Percentiles rank a stretch among this genome's conserved stretches.
Conservation (phyloP, 2,329 filamentous ascomycete genomes). For the Cladosporium cucumerinum region DNA sequence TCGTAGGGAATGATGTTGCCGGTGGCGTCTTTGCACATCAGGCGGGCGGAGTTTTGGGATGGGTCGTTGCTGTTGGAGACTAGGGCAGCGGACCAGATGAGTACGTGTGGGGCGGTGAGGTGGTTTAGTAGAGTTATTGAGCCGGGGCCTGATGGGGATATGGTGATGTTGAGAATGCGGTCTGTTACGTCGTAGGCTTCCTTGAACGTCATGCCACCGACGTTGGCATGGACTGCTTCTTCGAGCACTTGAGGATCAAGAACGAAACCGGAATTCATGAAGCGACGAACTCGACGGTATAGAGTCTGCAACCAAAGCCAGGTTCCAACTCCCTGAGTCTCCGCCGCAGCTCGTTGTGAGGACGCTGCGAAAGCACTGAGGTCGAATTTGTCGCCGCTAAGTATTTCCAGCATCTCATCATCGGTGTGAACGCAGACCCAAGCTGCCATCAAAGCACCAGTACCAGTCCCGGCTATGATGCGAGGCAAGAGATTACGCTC, state of each 20-base stretch:
- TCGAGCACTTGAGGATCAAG: constrained; percentile 79
- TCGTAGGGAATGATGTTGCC: constrained; percentile 68
- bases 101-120: constrained; percentile 86
- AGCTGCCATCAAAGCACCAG: constrained; percentile 83
- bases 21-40: constrained; percentile 74
- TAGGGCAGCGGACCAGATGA: constrained; percentile 77
- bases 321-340: constrained; percentile 26
- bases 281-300: constrained; percentile 63
- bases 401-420: constrained; percentile 72
- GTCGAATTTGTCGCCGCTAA: constrained; percentile 78
- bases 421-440: constrained; percentile 84
- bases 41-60: constrained; percentile 32
- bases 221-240: constrained; percentile 77
- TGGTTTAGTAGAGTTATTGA: constrained; percentile 87
- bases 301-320: constrained; percentile 54
- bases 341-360: constrained; percentile 29
- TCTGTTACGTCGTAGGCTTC: constrained; percentile 86
- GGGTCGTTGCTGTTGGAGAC: constrained; percentile 61
- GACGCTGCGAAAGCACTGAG: constrained; percentile 68
- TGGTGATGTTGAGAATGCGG: constrained; percentile 84
- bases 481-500: constrained; percentile 75
- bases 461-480: constrained; percentile 88
- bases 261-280: constrained; percentile 74
- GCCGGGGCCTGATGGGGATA: constrained; percentile 70
- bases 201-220: constrained; percentile 87